A percentile compares a stretch with the other conserved stretches of the same genome.
Conservation (phyloP, 345 rosid genomes). For the Clausena lansium region DNA sequence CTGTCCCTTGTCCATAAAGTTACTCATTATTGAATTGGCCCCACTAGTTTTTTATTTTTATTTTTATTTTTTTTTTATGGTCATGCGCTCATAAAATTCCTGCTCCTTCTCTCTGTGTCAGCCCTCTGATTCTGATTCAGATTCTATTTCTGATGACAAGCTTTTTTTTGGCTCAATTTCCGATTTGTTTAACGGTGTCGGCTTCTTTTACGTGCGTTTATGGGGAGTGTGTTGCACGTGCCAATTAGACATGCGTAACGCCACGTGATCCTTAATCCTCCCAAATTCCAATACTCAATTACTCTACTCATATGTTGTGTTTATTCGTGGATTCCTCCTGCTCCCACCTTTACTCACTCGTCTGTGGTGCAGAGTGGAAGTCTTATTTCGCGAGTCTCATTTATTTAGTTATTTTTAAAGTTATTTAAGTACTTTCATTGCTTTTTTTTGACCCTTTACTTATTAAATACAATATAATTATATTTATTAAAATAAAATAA, state of each 20-base stretch:
- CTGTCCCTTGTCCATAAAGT: slow-evolving; percentile 14
- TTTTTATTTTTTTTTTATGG: no score
- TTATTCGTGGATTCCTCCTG: no score
- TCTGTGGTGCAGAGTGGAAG: no score
- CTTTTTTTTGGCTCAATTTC: slow-evolving; percentile 14
- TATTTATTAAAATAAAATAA: no score
- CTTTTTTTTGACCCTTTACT: no score
- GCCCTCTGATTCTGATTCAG: slow-evolving; percentile 19
- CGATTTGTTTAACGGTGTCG: neutral
- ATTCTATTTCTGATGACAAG: neutral
- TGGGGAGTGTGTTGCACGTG: slow-evolving; percentile 5
- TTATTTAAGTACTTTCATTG: no score
- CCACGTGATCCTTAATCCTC: neutral
- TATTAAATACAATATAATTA: no score
- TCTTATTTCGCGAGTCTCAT: no score
- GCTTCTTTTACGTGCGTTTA: neutral
- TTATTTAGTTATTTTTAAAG: no score
- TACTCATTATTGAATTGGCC: neutral
- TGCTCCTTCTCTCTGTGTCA: neutral
- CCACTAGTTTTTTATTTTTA: no score
- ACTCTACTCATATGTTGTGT: no score
- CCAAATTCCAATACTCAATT: neutral
- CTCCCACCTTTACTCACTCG: no score
- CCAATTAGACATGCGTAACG: neutral
- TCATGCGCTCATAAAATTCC: neutral